phyloP scores from a whole-genome alignment of 129 eudicot species.

The Pseudognaphalium luteoalbum region DNA sequence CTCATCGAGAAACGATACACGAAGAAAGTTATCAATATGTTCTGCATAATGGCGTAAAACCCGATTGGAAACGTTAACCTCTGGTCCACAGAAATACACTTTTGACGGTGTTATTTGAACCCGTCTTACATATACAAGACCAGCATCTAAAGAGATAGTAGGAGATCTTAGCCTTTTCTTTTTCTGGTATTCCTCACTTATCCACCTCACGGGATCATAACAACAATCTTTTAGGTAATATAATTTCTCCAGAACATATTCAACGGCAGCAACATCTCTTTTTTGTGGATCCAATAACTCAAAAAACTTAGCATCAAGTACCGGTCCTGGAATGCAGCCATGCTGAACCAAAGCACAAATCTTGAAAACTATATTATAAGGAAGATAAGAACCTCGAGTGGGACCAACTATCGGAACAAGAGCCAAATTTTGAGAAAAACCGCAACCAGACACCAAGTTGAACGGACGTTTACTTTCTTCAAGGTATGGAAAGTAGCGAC shows the following conservation, averaged over 20 bases:
- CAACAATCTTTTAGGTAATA: slow-evolving; percentile 58
- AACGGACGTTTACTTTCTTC: slow-evolving; percentile 48
- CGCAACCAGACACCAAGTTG: slow-evolving; percentile 35
- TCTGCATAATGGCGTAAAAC: slow-evolving; percentile 54
- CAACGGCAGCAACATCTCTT: slow-evolving; percentile 37
- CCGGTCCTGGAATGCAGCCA: slow-evolving; percentile 83
- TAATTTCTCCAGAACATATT: slow-evolving; percentile 66
- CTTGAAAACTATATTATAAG: slow-evolving; percentile 59
- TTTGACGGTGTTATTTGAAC: slow-evolving; percentile 81
- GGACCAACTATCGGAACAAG: slow-evolving; percentile 77
- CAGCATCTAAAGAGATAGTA: slow-evolving; percentile 56
- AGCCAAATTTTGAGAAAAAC: slow-evolving; percentile 44
- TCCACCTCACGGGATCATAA: slow-evolving; percentile 75
- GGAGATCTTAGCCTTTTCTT: slow-evolving; percentile 42
- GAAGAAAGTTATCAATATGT: slow-evolving; percentile 68
- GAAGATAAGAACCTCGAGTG: slow-evolving; percentile 42
- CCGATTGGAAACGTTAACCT: slow-evolving; percentile 74
- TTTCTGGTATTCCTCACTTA: slow-evolving; percentile 47
- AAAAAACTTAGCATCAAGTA: slow-evolving; percentile 50
- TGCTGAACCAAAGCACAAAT: slow-evolving; percentile 68
- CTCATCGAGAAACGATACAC: slow-evolving; percentile 83
- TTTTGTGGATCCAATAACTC: slow-evolving; percentile 59
- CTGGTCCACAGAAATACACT: slow-evolving; percentile 84
- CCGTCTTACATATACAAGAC: slow-evolving; percentile 72
- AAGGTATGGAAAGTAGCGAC: slow-evolving; percentile 48